These are phyloP conservation scores for Coniochaeta prunicola DNA, from an alignment of 2,329 filamentous ascomycete genomes.

Conservation along the genomic window DNA sequence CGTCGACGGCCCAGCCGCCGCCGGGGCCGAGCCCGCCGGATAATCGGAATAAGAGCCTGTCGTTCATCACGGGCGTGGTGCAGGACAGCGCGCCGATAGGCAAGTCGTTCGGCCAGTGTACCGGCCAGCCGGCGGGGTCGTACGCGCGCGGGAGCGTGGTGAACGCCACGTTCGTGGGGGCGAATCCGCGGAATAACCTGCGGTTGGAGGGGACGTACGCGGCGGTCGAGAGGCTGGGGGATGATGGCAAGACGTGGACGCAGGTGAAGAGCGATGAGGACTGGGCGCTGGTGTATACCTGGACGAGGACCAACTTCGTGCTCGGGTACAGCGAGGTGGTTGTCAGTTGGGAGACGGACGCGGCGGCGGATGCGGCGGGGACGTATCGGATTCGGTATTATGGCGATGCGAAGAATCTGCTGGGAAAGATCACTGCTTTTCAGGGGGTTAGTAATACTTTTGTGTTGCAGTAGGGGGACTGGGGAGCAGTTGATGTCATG, in stretches of 20 bases:
- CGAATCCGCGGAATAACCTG: constrained; percentile 83
- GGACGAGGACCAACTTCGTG: constrained; percentile 64
- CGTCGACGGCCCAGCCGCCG: constrained; percentile 28
- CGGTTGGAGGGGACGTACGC: constrained; percentile 71
- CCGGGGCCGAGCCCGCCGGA: constrained; percentile 59
- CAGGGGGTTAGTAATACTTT: constrained; percentile 21
- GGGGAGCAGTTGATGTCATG: not conserved
- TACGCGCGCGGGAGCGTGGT: constrained; percentile 54
- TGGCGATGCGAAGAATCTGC: constrained; percentile 66
- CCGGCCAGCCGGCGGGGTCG: constrained; percentile 39
- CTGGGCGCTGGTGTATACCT: constrained; percentile 75
- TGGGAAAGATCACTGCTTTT: constrained; percentile 59
- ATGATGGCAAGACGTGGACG: constrained; percentile 44
- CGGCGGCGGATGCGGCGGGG: constrained; percentile 42
- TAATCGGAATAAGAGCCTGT: constrained; percentile 66
- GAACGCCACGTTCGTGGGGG: constrained; percentile 67
- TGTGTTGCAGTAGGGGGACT: constrained; percentile 10
- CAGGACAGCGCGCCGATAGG: constrained; percentile 60
- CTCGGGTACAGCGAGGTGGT: constrained; percentile 69
- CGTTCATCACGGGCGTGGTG: constrained; percentile 73
- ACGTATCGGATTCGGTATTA: constrained; percentile 73
- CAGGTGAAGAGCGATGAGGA: constrained; percentile 68
- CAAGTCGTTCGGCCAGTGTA: constrained; percentile 62
- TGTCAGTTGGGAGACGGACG: constrained; percentile 71
- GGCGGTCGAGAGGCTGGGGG: constrained; percentile 58